Percentiles rank a stretch among this genome's conserved stretches.
These are phyloP conservation scores for Picochlorum sp. DNA, from an alignment of 139 green algal genomes.

Conservation along the genomic window DNA sequence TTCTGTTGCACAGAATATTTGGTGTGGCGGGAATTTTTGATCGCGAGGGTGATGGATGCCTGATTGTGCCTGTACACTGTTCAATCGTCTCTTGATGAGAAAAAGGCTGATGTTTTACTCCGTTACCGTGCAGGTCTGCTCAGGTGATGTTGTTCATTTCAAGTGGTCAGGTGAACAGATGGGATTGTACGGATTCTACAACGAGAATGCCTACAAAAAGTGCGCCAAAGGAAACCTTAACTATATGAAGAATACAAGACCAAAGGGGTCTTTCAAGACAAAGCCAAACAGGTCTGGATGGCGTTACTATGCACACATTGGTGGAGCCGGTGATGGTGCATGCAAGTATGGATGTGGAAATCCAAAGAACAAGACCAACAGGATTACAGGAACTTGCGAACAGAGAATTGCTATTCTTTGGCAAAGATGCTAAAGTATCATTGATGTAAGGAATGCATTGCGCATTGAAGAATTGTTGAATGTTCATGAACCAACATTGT, in stretches of 20 bases:
- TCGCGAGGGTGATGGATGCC: too few species aligned
- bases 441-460: too few species aligned
- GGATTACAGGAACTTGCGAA: not conserved
- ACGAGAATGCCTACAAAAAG: not conserved
- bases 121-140: not conserved
- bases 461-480: too few species aligned
- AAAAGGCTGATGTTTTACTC: too few species aligned
- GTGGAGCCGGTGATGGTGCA: not conserved
- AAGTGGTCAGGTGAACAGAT: not conserved
- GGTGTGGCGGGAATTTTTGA: too few species aligned
- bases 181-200: conserved; percentile 1
- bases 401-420: conserved; percentile 3
- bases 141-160: not conserved
- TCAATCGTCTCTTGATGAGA: too few species aligned
- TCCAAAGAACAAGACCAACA: not conserved
- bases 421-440: not conserved
- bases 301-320: not conserved
- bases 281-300: conserved; percentile 8
- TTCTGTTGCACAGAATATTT: too few species aligned
- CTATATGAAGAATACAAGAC: not conserved
- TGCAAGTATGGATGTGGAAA: conserved; percentile 2
- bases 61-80: too few species aligned
- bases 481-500: too few species aligned
- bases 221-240: not conserved
- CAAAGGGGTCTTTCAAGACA: not conserved